Base-by-base conservation (phyloP, 2,329 filamentous ascomycete species). In the Clarireedia homoeocarpa region DNA sequence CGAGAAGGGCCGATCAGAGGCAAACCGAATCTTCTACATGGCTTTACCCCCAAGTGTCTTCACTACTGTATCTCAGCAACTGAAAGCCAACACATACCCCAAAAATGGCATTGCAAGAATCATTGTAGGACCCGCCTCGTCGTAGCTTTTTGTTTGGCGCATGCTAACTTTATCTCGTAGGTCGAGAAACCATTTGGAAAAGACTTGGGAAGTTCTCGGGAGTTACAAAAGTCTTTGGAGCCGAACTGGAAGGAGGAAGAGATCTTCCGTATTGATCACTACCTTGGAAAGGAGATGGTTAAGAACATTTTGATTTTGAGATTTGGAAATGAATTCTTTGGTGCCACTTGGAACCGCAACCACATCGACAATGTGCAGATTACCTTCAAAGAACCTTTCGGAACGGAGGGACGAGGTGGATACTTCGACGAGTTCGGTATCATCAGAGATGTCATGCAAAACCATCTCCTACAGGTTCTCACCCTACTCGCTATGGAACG, bases 381-480 rank as follows among this genome's bases (percentile, higher is more conserved):
- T 71, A 90, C 94, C 48, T 99, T 99, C 82, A 99, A 99, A 79
- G 94, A 99, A 77, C 94, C 94, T 6, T 99, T 99, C 69, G 95
- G 94, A 66, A 99, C 94, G 23, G 94, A 99, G 73, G 95, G 94
- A 54, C 89, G 94, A 70, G 94, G 95, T 62, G 94, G 94, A 56
- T 99, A 99, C 78, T 99, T 99, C 71, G 95, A 99, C 71, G 94
- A 99, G 76, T 99, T 99, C 68, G 95, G 94, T 70, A 99, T 99
- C 73, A 91, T 99, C 69, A 91, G 95, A 71, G 95, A 99, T 78
- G 94, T 99, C 65, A 97, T 99, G 94, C 94, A 99, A 77, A 99
- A 99, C 80, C 94, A 99, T 75, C 77, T 99, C 68, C 84, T 99
- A 56, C 94, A 99, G 75, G 91, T 99, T 20, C 79, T 99, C 64